These are phyloP conservation scores for Fomitopsis betulina DNA, from an alignment of 1,284 basidiomycete genomes.

Conservation along the genomic window DNA sequence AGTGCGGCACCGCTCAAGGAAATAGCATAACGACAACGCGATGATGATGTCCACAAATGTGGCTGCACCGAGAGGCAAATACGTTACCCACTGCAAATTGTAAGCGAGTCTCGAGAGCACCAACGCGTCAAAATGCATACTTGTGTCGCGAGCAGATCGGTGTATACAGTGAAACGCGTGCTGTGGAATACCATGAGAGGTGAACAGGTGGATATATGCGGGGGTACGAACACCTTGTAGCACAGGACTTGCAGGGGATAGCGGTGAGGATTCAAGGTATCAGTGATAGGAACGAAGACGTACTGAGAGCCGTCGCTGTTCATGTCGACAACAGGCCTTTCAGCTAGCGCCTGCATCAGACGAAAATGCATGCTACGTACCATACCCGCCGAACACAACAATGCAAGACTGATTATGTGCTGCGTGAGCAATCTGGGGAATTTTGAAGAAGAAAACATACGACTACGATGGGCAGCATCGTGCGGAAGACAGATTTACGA, in stretches of 20 bases:
- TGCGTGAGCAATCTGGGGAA: neutral
- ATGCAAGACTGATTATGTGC: neutral
- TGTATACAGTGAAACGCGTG: constrained; percentile 6
- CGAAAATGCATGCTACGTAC: neutral
- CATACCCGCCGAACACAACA: constrained; percentile 14
- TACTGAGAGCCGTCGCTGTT: constrained; percentile 7
- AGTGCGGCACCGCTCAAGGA: constrained; percentile 16
- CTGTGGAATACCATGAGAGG: neutral
- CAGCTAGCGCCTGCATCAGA: too few species aligned
- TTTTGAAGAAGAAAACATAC: neutral
- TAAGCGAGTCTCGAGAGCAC: neutral
- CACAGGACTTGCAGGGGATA: constrained; percentile 11
- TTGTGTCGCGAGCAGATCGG: neutral
- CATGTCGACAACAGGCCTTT: neutral
- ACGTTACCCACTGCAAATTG: constrained; percentile 17
- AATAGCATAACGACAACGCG: constrained; percentile 18
- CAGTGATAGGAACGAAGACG: neutral
- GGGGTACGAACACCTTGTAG: constrained; percentile 12
- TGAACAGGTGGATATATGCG: neutral
- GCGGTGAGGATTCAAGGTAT: neutral
- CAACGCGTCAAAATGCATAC: neutral
- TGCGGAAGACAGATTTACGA: neutral
- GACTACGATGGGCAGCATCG: neutral
- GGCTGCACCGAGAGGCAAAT: constrained; percentile 14
- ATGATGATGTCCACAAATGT: constrained; percentile 18